These are phyloP conservation scores for Saprolegnia diclina DNA, from an alignment of 352 stramenopile genomes.

Conservation along the genomic window DNA sequence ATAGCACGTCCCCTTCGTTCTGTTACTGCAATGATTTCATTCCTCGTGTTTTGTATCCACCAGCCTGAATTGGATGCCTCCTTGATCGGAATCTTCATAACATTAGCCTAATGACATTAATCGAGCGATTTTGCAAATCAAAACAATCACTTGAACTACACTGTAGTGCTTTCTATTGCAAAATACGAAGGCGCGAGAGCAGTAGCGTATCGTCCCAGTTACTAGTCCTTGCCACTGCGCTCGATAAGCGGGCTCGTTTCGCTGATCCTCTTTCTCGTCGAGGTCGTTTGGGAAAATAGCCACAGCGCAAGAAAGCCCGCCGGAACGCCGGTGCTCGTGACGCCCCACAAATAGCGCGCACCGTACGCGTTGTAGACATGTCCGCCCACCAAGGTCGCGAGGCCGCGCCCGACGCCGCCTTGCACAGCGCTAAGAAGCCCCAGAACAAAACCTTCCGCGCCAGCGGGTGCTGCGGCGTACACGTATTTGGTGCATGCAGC, in stretches of 20 bases:
- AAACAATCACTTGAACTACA: too few species aligned
- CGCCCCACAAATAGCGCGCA: constrained; percentile 57
- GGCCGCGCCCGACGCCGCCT: constrained; percentile 58
- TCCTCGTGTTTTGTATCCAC: too few species aligned
- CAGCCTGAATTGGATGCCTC: too few species aligned
- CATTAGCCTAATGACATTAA: too few species aligned
- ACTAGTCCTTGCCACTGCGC: too few species aligned
- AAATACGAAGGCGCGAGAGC: not conserved
- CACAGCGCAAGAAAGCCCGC: constrained; percentile 48
- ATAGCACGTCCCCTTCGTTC: too few species aligned
- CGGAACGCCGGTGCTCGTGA: constrained; percentile 59
- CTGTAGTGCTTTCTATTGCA: too few species aligned
- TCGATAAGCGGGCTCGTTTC: too few species aligned
- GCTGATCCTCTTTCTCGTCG: not conserved
- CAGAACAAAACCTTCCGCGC: constrained; percentile 67
- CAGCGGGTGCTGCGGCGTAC: constrained; percentile 51
- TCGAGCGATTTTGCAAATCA: too few species aligned
- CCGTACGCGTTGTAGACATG: constrained; percentile 74
- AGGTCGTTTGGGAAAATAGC: constrained; percentile 32
- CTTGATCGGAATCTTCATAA: too few species aligned
- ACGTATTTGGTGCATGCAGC: constrained; percentile 72
- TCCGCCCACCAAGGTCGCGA: constrained; percentile 62
- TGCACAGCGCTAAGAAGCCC: constrained; percentile 70
- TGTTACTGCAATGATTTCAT: too few species aligned
- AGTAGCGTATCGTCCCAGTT: too few species aligned